Evolutionary conservation across 129 eudicot genomes (phyloP).

Genomic region (Calendula officinalis): DNA sequence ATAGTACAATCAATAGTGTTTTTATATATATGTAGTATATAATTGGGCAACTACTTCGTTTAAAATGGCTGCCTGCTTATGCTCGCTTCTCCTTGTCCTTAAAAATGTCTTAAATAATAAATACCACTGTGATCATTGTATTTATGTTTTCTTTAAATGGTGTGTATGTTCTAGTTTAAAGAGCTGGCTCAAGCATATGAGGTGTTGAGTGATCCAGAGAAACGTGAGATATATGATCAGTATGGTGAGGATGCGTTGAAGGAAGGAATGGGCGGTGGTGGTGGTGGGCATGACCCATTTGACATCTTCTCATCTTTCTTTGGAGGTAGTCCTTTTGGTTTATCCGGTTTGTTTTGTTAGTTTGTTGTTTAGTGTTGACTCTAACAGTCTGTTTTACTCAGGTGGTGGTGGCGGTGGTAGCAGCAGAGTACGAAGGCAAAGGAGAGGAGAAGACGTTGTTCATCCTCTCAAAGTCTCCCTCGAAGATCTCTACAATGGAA

Average conservation of each 20-base stretch:
- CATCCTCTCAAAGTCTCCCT: slow-evolving; percentile 79
- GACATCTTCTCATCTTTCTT: slow-evolving; percentile 76
- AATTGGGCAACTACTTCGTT: not conserved
- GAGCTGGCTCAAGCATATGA: slow-evolving; percentile 86
- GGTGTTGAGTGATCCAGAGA: slow-evolving; percentile 78
- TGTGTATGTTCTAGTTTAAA: slow-evolving; percentile 49
- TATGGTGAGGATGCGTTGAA: slow-evolving; percentile 88
- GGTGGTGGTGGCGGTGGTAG: slow-evolving; percentile 51
- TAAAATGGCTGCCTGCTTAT: no score
- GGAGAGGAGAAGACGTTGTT: slow-evolving; percentile 73
- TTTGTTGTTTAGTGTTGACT: not conserved
- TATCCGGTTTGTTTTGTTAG: not conserved
- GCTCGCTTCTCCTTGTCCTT: not conserved
- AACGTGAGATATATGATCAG: slow-evolving; percentile 81
- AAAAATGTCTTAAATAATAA: no score
- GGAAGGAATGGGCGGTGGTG: slow-evolving; percentile 88
- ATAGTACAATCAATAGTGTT: no score
- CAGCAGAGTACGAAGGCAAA: slow-evolving; percentile 72
- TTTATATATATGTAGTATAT: no score
- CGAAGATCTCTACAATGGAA: slow-evolving; percentile 72
- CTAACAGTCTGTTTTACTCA: not conserved
- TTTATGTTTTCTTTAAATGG: not conserved
- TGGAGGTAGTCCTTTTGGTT: slow-evolving; percentile 61
- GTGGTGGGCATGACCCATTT: slow-evolving; percentile 73
- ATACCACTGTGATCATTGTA: no score